phyloP scores from a whole-genome alignment of 306 rosid species.

The Prunus mongolica region DNA sequence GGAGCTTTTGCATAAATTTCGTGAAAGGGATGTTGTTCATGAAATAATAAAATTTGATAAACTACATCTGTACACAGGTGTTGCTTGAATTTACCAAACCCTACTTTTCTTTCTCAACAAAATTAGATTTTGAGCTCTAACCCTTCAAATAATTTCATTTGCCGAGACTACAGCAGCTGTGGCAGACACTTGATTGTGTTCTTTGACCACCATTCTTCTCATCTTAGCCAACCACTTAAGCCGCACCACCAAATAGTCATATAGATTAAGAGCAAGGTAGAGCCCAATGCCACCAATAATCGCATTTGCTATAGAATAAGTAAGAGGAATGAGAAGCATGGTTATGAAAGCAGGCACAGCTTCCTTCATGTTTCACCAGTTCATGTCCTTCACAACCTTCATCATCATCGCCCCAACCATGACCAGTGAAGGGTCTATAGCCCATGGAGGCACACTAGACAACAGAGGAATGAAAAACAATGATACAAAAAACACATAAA shows the following conservation, averaged over 20 bases:
- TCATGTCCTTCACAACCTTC: constrained; percentile 81
- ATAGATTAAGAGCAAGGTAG: constrained; percentile 58
- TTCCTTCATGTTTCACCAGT: constrained; percentile 61
- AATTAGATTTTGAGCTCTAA: background rate
- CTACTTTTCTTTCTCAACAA: background rate
- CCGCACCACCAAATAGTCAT: constrained; percentile 34
- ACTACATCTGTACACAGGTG: no score
- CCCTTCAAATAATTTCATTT: constrained; percentile 40
- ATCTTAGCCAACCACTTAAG: constrained; percentile 55
- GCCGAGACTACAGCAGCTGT: constrained; percentile 38
- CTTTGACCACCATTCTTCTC: constrained; percentile 51
- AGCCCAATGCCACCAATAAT: constrained; percentile 82
- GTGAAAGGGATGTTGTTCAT: background rate
- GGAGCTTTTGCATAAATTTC: background rate
- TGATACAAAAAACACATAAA: constrained; percentile 52
- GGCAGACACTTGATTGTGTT: constrained; percentile 84
- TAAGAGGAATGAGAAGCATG: constrained; percentile 80
- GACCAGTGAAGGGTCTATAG: constrained; percentile 81
- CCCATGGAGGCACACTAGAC: constrained; percentile 94
- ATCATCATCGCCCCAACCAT: constrained; percentile 98
- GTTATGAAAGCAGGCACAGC: constrained; percentile 81
- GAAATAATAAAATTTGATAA: background rate
- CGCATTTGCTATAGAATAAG: constrained; percentile 88
- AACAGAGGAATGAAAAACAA: constrained; percentile 75
- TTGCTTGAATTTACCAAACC: no score